A percentile compares a stretch with the other conserved stretches of the same genome.
phyloP scores from a whole-genome alignment of 1,139 yeast species.

The Yamadazyma conglobata region DNA sequence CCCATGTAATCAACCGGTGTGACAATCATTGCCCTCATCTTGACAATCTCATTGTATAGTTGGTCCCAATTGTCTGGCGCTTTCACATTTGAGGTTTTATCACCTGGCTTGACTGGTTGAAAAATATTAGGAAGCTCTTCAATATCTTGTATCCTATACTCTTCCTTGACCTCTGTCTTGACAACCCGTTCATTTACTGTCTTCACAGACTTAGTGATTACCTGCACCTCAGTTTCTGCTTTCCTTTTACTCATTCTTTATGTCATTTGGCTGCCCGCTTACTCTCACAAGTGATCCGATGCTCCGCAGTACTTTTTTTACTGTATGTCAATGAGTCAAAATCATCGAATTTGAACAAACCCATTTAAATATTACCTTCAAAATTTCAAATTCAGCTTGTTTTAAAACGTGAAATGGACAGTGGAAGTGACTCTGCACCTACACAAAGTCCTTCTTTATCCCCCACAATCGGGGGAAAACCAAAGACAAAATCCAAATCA shows the following conservation, averaged over 20 bases:
- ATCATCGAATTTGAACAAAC: constrained; percentile 1
- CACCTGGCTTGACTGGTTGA: constrained; percentile 4
- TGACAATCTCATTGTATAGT: constrained; percentile 59
- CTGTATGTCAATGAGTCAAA: constrained; percentile 8
- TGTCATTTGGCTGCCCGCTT: too few relatives aligned
- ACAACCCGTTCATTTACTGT: neutral
- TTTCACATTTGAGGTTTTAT: constrained; percentile 9
- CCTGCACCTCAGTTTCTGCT: too few relatives aligned
- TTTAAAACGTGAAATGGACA: too few relatives aligned
- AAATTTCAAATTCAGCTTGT: too few relatives aligned
- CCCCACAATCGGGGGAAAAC: neutral
- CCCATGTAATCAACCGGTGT: constrained; percentile 93
- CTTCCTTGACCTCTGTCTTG: constrained; percentile 1
- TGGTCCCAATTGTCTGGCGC: constrained; percentile 49
- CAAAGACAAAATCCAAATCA: constrained; percentile 11
- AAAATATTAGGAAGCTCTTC: constrained; percentile 12
- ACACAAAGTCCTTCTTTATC: constrained; percentile 1
- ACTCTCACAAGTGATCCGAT: too few relatives aligned
- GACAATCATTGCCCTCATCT: constrained; percentile 57
- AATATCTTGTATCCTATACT: constrained; percentile 4
- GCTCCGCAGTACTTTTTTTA: constrained; percentile 5
- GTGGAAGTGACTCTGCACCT: too few relatives aligned
- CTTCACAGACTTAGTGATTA: too few relatives aligned
- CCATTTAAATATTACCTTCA: too few relatives aligned
- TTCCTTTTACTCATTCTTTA: too few relatives aligned